Percentiles rank a stretch among this genome's conserved stretches.
Evolutionary conservation across 2,329 filamentous ascomycete species (phyloP).

Genomic region (Colletotrichum lini): DNA sequence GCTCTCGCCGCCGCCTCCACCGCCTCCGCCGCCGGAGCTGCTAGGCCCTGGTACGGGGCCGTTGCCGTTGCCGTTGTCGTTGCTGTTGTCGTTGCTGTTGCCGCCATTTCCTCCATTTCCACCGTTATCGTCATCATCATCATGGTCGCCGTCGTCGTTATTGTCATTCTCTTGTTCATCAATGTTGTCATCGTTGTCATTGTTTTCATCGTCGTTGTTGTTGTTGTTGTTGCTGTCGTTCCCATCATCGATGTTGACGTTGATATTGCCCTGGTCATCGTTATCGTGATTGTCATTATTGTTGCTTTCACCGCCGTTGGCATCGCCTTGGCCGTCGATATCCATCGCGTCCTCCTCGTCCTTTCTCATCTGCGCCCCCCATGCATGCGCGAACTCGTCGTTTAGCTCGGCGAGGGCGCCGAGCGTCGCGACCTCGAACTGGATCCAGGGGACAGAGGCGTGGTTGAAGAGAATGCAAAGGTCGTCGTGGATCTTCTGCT

Average conservation of each 20-base stretch:
- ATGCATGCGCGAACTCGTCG: background rate
- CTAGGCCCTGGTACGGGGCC: background rate
- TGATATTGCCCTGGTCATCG: no score
- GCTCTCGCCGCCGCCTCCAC: background rate
- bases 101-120: no score
- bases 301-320: no score
- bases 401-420: background rate
- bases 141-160: background rate
- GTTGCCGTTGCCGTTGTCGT: background rate
- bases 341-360: background rate
- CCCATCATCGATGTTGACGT: no score
- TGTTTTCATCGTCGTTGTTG: no score
- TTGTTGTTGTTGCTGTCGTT: no score
- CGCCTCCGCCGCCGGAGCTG: background rate
- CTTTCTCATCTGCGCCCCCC: background rate
- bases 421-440: slow-evolving; percentile 8
- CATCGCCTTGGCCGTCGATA: background rate
- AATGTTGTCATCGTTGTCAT: no score
- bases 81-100: no score
- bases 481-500: background rate
- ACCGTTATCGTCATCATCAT: background rate
- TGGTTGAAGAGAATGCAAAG: background rate
- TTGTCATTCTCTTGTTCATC: background rate
- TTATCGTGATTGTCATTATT: no score
- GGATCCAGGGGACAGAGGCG: background rate